Conservation (phyloP, 257 asterid species). For the Capsicum chinense region DNA sequence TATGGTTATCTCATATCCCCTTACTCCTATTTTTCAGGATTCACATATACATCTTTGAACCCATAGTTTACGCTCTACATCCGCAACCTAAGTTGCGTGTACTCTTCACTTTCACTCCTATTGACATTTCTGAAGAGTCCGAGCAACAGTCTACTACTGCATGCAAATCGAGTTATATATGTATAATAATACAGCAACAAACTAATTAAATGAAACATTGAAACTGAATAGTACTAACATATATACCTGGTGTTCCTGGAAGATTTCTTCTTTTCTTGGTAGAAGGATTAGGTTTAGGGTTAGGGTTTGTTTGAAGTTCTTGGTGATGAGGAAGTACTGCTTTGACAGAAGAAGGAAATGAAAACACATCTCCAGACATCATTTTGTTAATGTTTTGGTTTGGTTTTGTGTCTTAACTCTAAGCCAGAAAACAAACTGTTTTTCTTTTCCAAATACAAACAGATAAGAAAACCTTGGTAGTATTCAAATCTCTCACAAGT, state of each 20-base stretch:
- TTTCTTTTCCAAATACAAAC: conserved; percentile 58
- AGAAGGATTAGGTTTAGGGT: conserved; percentile 51
- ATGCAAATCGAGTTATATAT: not conserved
- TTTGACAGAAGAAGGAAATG: conserved; percentile 60
- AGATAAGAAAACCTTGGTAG: conserved; percentile 57
- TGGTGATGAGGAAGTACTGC: conserved; percentile 35
- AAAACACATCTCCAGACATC: conserved; percentile 85
- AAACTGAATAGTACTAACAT: not conserved
- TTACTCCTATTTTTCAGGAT: too few relatives aligned
- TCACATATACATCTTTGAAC: too few relatives aligned
- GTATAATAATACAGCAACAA: not conserved
- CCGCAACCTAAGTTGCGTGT: too few relatives aligned
- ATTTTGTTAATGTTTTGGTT: conserved; percentile 33
- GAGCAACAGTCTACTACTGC: not conserved
- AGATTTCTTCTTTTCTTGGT: conserved; percentile 79
- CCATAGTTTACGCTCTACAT: too few relatives aligned
- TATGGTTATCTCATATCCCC: not conserved
- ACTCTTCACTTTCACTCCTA: too few relatives aligned
- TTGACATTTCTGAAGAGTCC: too few relatives aligned
- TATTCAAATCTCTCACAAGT: conserved; percentile 44
- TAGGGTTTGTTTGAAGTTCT: conserved; percentile 52
- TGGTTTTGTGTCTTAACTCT: not conserved
- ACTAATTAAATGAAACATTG: not conserved
- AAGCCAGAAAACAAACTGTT: conserved; percentile 49
- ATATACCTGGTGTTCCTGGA: conserved; percentile 87